Conservation (phyloP, 2,329 filamentous ascomycete genomes). For the Pestalotiopsis fici region DNA sequence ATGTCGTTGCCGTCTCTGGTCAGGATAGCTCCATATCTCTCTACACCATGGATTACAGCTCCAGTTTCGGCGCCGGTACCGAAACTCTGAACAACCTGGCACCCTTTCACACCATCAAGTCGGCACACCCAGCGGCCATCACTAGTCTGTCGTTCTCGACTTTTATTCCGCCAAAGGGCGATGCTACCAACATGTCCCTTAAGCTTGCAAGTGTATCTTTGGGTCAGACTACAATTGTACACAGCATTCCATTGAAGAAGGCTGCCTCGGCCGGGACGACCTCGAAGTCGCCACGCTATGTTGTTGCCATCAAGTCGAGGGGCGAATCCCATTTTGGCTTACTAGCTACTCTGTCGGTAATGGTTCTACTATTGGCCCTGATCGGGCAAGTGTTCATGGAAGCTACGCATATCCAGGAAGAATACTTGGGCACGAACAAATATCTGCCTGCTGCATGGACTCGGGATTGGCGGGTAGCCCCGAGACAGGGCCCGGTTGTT, state of each 20-base stretch:
- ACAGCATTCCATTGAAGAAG: conserved; percentile 70
- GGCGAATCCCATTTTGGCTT: conserved; percentile 52
- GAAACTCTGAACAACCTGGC: conserved; percentile 54
- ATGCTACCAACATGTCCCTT: conserved; percentile 58
- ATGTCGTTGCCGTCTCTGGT: conserved; percentile 77
- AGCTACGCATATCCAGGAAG: conserved; percentile 56
- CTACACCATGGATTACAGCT: conserved; percentile 73
- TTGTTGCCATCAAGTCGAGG: conserved; percentile 62
- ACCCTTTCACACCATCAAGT: conserved; percentile 52
- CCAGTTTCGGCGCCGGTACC: conserved; percentile 35
- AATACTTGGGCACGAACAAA: conserved; percentile 55
- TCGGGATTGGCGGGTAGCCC: conserved; percentile 18
- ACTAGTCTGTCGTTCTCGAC: conserved; percentile 60
- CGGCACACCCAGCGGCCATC: conserved; percentile 59
- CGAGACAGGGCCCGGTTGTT: conserved; percentile 25
- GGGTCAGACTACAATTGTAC: conserved; percentile 76
- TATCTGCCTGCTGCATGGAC: conserved; percentile 51
- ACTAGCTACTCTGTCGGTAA: conserved; percentile 53
- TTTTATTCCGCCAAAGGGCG: conserved; percentile 54
- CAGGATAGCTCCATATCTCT: conserved; percentile 79
- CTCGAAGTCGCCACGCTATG: conserved; percentile 64
- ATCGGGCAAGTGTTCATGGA: conserved; percentile 67
- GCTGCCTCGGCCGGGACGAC: conserved; percentile 35
- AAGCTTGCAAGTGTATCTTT: conserved; percentile 82
- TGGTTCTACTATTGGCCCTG: conserved; percentile 62